Evolutionary conservation across 169 alveolate genomes (phyloP).

Genomic region (Miamiensis avidus): DNA sequence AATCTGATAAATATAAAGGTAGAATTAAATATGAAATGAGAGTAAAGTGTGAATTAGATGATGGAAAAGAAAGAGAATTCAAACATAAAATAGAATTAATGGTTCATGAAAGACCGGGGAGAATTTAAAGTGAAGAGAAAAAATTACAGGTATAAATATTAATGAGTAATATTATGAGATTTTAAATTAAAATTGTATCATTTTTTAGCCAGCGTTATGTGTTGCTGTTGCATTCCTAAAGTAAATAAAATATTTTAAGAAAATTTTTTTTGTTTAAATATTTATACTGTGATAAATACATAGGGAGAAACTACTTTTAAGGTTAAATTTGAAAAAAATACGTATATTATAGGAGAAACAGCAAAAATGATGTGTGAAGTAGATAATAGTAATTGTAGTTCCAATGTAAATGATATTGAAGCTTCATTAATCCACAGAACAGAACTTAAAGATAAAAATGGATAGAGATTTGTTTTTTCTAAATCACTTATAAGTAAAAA

Average conservation of each 20-base stretch:
- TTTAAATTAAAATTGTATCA: too few relatives aligned
- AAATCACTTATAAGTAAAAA: not conserved
- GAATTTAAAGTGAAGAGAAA: too few relatives aligned
- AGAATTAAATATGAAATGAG: not conserved
- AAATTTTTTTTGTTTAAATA: too few relatives aligned
- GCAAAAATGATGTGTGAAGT: not conserved
- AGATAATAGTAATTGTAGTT: not conserved
- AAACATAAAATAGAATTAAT: not conserved
- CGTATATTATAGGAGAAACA: not conserved
- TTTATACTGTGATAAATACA: not conserved
- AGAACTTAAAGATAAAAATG: not conserved
- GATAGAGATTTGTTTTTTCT: not conserved
- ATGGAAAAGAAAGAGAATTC: not conserved
- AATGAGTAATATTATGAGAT: too few relatives aligned
- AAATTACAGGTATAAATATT: too few relatives aligned
- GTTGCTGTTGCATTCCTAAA: not conserved
- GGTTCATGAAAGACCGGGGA: not conserved
- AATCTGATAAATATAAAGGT: not conserved
- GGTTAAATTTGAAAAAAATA: not conserved
- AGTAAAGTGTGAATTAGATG: not conserved
- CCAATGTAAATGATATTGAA: not conserved
- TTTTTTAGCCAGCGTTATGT: not conserved
- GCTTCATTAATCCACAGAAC: not conserved
- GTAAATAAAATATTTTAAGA: not conserved
- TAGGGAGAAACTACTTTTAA: not conserved